Percentiles rank a stretch among this genome's conserved stretches.
Evolutionary conservation across 2,329 filamentous ascomycete species (phyloP).

Genomic region (Ceratocystiopsis brevicomis): DNA sequence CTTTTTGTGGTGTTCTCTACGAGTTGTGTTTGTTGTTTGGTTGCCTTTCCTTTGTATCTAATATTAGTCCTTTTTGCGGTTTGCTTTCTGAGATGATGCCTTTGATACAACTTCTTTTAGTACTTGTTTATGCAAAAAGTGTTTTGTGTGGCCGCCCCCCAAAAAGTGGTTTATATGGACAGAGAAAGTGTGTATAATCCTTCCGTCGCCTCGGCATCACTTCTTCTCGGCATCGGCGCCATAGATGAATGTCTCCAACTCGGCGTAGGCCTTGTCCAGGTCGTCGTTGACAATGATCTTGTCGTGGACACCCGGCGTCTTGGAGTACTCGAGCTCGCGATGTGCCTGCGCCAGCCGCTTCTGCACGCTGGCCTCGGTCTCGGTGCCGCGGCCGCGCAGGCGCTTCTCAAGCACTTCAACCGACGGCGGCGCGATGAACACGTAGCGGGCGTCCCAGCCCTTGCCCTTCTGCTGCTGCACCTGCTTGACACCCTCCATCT

Average conservation of each 20-base stretch:
- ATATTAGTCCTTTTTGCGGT: no score
- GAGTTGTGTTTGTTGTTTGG: no score
- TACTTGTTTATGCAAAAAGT: no score
- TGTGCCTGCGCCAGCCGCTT: constrained; percentile 53
- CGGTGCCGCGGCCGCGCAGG: constrained; percentile 58
- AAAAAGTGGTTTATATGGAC: no score
- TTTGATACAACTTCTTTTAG: no score
- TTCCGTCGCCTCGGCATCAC: neutral
- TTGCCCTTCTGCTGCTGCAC: constrained; percentile 35
- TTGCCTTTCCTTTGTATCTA: no score
- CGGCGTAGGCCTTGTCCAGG: constrained; percentile 30
- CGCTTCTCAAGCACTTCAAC: constrained; percentile 55
- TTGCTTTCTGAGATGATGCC: no score
- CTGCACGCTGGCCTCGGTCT: constrained; percentile 51
- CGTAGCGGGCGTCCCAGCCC: constrained; percentile 54
- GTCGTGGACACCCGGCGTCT: constrained; percentile 40
- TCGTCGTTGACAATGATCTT: constrained; percentile 20
- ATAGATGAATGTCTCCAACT: constrained; percentile 32
- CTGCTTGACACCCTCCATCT: constrained; percentile 97
- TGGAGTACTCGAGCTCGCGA: constrained; percentile 55
- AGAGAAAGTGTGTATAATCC: no score
- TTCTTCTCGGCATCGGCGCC: constrained; percentile 9
- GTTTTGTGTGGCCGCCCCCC: no score
- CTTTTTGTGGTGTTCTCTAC: neutral
- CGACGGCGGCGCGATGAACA: constrained; percentile 70